Evolutionary conservation across 176 grass and related monocot species (phyloP), one percentile per base, ranked within the genome.

Genomic region (Musa acuminata): DNA sequence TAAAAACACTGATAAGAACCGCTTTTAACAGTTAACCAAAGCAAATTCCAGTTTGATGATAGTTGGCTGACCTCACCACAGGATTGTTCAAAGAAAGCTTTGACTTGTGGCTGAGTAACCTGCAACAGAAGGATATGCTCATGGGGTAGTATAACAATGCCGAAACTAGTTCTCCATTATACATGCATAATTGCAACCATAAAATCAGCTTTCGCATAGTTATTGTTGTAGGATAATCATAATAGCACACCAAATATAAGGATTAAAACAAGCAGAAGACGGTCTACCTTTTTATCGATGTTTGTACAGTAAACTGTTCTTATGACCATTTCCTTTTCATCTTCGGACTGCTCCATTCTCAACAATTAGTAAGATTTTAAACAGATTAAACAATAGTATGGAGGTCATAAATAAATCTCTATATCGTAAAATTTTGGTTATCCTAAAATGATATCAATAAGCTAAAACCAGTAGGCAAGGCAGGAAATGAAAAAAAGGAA

Each of bases 221-320:
- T 49, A 62, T 70, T 6, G 25, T 60, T 53, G 14, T 62, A 54
- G 54, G 12, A 75, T 22, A 75, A 35, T 35, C 17, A 60, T 60
- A n/a, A 17, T 8, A 67, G 11, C 10, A 29, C 26, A 35, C 3
- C 9, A 67, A 7, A 13, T 22, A 13, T 70, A 21, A 21, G 20
- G 17, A n/a, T 16, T 25, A 49, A 21, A 50, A n/a, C 8, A 51
- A 51, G 24, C 9, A 70, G 48, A 51, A 50, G 16, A 8, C 8
- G 21, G 10, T 0, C 22, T 87, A 97, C 93, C 93, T 85, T 87
- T 53, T 88, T 97, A 90, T 97, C 90, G 86, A 92, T 97, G 80
- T 97, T 97, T 93, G 93, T 90, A 92, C 93, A 97, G 75, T 97
- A 97, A 75, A 93, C 84, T 25, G 93, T 97, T 43, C 90, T 77